Evolutionary conservation across 257 asterid genomes (phyloP), one percentile per base, ranked within the genome.

Genomic region (Catharanthus roseus): DNA sequence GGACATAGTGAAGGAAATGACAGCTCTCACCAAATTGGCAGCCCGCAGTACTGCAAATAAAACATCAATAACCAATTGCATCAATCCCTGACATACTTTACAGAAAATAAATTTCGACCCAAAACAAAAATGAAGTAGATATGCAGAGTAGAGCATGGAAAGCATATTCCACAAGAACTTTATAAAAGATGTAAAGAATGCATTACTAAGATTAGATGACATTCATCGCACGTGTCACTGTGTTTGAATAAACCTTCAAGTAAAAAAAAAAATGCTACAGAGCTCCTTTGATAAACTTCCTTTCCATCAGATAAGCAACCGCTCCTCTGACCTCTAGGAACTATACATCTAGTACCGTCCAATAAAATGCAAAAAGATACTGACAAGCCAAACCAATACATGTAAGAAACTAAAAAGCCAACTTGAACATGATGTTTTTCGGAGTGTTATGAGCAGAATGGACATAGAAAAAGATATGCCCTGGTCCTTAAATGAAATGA

Each of bases 1-100:
- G 96, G 24, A 89, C 89, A 39, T 81, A 66, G 85, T 93, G 98
- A 69, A 93, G 96, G 80, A 90, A 93, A 82, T 93, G 98, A 79
- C 98, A 93, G 70, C 80, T 84, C 82, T 93, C 93, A 24, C 97
- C 92, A 60, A 87, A 88, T 34, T 80, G 85, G 68, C 90, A 85
- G 45, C 91, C 91, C 19, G 92, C 84, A 64, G 81, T 83, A 79
- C 98, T 93, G 88, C 85, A 83, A 6, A 47, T 45, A 64, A 38
- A 64, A 49, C 56, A 75, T n/a, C 31, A 26, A 56, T 71, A 28
- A 71, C 29, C 72, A 39, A 63, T 65, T 50, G 44, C 53, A 45
- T 44, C 18, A 47, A 26, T 34, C 24, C 51, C 68, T 31, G 31
- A 47, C 44, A 16, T 28, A 12, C 12, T 53, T 36, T 10, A 36